Evolutionary conservation across 2,329 filamentous ascomycete species (phyloP), one percentile per base, ranked within the genome.

Genomic region (Ophiostoma triangulosporum): DNA sequence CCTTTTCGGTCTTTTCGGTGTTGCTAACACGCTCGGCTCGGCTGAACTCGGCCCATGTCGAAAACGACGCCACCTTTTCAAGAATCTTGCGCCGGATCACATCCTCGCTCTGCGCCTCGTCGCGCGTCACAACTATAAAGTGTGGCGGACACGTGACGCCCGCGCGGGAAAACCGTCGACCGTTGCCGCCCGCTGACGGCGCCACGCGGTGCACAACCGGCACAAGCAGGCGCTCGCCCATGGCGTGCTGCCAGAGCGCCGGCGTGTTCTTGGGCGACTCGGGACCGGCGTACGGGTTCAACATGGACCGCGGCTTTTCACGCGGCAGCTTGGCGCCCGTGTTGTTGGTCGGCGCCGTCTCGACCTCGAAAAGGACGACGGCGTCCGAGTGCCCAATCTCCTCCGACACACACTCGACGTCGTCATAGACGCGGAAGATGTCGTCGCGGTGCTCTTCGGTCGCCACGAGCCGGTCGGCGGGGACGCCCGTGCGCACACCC

Each of bases 361-460:
- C 88, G 7, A 97, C 68, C 67, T 98, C 91, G 62, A 85, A 73
- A 31, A 80, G 84, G 27, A 88, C 77, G 11, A 78, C 79, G 48
- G 86, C 72, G 53, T 85, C 78, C 55, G 86, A 85, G 22, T 69
- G 71, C 0, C 63, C 58, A 52, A 96, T 90, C 48, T 83, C 80
- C 54, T 95, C 89, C 0, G 81, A 81, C 9, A 90, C 81, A 29
- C 75, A 74, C 7, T 66, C 64, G 4, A 70, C 70, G 61, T 96
- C 86, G 24, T 88, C 78, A 59, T 93, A 89, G 50, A 88, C 76
- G 64, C 89, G 91, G 73, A 90, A 97, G 66, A 96, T 90, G 60
- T 84, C 88, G 60, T 81, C 74, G 60, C 81, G 85, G 65, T 88
- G 95, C 50, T 94, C 81, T 62, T 98, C 93, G 1, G 81, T 83